Conservation (phyloP, 148 eudicot genomes). For the Nyssa sinensis region DNA sequence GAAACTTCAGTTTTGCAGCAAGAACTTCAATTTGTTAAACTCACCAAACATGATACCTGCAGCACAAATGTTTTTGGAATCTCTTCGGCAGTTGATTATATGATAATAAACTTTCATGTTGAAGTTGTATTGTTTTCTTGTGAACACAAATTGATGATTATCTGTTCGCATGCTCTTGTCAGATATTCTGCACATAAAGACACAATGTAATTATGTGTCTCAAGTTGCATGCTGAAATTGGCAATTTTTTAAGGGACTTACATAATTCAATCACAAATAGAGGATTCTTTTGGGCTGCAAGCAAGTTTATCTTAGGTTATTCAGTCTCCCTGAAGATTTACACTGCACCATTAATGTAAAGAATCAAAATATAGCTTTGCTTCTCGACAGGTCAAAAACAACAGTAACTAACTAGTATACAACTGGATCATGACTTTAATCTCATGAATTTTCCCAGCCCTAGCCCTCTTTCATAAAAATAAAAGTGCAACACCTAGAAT, state of each 20-base stretch:
- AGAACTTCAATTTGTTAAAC: background rate
- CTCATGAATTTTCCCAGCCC: background rate
- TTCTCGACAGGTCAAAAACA: background rate
- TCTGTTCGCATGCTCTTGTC: background rate
- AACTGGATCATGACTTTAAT: background rate
- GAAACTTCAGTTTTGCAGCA: background rate
- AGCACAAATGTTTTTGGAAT: background rate
- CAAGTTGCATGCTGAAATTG: background rate
- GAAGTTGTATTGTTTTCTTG: background rate
- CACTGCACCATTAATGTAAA: background rate
- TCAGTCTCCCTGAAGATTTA: background rate
- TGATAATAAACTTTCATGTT: background rate
- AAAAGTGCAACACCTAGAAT: background rate
- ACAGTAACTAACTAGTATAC: background rate
- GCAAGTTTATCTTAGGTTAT: background rate
- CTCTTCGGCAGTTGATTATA: background rate
- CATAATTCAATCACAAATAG: background rate
- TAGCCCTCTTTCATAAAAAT: background rate
- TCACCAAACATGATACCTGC: background rate
- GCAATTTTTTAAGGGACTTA: background rate
- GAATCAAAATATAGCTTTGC: background rate
- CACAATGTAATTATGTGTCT: background rate
- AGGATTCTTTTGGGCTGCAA: background rate
- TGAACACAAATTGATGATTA: background rate
- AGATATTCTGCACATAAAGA: constrained; percentile 5